Conservation (phyloP, 2,329 filamentous ascomycete species). For the Byssothecium circinans region DNA sequence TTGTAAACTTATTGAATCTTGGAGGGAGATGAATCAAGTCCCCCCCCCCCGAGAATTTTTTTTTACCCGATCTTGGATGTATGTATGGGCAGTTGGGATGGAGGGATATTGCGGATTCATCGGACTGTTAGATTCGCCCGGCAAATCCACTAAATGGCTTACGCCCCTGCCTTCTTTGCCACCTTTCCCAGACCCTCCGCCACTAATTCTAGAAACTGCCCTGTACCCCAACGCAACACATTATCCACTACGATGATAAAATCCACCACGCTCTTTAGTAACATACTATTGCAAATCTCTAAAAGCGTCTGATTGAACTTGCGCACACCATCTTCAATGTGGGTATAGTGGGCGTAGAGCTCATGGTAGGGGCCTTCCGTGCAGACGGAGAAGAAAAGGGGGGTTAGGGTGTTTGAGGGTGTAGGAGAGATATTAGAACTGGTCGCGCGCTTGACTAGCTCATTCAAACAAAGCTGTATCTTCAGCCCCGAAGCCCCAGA, state of each 20-base stretch:
- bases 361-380: conserved; percentile 24
- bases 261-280: conserved; percentile 5
- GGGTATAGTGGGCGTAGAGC: conserved; percentile 23
- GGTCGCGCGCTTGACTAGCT: conserved; percentile 5
- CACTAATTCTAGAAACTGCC: conserved; percentile 5
- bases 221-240: conserved; percentile 5
- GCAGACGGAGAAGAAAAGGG: conserved; percentile 25
- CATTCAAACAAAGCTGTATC: conserved; percentile 11
- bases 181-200: conserved; percentile 4
- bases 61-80: too few species aligned
- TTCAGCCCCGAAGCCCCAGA: conserved; percentile 14
- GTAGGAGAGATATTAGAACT: conserved; percentile 4
- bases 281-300: conserved; percentile 4
- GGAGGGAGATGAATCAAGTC: too few species aligned
- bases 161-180: conserved; percentile 3
- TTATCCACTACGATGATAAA: conserved; percentile 11
- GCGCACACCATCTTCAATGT: conserved; percentile 11
- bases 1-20: too few species aligned
- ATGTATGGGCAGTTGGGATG: too few species aligned
- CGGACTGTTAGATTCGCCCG: too few species aligned
- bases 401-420: conserved; percentile 7
- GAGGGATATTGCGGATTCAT: too few species aligned
- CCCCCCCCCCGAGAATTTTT: too few species aligned
- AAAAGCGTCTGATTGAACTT: conserved; percentile 12
- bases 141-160: too few species aligned